Conservation (phyloP, 495 filamentous ascomycete species). For the Bacidia rubella region DNA sequence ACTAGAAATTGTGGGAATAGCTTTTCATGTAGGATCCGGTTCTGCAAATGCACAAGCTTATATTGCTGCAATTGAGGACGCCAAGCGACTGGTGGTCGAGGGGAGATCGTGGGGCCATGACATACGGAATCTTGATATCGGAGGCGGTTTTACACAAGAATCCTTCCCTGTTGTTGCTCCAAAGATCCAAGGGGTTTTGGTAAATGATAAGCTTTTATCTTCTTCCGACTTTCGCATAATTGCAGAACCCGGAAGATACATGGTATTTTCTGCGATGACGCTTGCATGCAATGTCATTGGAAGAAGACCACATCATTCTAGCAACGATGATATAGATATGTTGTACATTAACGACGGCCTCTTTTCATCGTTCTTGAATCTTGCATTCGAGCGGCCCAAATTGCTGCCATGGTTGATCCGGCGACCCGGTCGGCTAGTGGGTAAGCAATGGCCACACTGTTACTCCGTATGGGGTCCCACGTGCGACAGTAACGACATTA, state of each 20-base stretch:
- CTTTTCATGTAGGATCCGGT: conserved; percentile 26
- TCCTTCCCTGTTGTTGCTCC: conserved; percentile 19
- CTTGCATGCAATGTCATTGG: conserved; percentile 23
- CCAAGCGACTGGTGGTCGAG: conserved; percentile 17
- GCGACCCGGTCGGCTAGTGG: background rate
- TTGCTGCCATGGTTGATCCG: background rate
- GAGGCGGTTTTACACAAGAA: conserved; percentile 22
- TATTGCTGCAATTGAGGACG: conserved; percentile 19
- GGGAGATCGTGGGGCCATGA: conserved; percentile 11
- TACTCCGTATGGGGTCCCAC: conserved; percentile 30
- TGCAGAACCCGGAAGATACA: conserved; percentile 26
- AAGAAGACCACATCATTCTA: conserved; percentile 8
- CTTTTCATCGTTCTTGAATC: conserved; percentile 25
- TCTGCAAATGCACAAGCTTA: conserved; percentile 15
- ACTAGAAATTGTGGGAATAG: conserved; percentile 23
- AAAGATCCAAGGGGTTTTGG: background rate
- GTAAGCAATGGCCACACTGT: background rate
- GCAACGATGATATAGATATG: conserved; percentile 15
- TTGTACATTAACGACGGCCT: conserved; percentile 28
- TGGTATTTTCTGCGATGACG: conserved; percentile 20
- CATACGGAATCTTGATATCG: conserved; percentile 21
- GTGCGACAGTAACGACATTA: conserved; percentile 24
- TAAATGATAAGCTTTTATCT: conserved; percentile 14
- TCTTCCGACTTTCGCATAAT: conserved; percentile 14
- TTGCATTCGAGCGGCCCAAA: conserved; percentile 18